These are phyloP conservation scores for Penicillium coffeae DNA, from an alignment of 495 filamentous ascomycete species.

Conservation along the genomic window DNA sequence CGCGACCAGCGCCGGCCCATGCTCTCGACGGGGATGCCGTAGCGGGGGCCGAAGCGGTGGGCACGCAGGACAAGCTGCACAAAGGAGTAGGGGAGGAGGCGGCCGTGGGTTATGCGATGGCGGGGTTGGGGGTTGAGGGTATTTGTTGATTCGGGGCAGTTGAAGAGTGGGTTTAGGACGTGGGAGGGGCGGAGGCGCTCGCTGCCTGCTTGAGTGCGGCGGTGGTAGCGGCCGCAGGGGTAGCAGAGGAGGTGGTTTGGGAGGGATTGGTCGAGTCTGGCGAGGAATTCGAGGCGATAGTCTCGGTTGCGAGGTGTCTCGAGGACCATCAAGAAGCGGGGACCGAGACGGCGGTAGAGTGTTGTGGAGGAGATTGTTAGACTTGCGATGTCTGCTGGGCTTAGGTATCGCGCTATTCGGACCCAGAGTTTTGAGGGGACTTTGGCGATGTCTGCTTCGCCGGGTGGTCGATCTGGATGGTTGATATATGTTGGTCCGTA, in stretches of 20 bases:
- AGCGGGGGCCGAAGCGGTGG: slow-evolving; percentile 31
- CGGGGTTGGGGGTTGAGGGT: slow-evolving; percentile 39
- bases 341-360: slow-evolving; percentile 39
- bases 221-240: slow-evolving; percentile 51
- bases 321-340: slow-evolving; percentile 28
- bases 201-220: slow-evolving; percentile 42
- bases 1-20: slow-evolving; percentile 49
- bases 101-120: slow-evolving; percentile 49
- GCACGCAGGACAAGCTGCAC: slow-evolving; percentile 50
- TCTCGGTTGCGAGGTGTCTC: slow-evolving; percentile 32
- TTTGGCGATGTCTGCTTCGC: slow-evolving; percentile 42
- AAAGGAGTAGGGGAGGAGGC: slow-evolving; percentile 50
- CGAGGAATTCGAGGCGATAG: slow-evolving; percentile 45
- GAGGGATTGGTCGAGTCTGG: slow-evolving; percentile 37
- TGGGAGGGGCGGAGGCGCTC: slow-evolving; percentile 47
- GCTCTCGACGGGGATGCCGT: slow-evolving; percentile 41
- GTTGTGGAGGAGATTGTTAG: slow-evolving; percentile 47
- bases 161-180: slow-evolving; percentile 49
- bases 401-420: slow-evolving; percentile 34
- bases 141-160: slow-evolving; percentile 45
- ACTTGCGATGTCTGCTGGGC: slow-evolving; percentile 41
- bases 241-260: slow-evolving; percentile 56
- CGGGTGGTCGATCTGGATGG: slow-evolving; percentile 29
- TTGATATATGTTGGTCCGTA: slow-evolving; percentile 13
- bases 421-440: slow-evolving; percentile 44